Evolutionary conservation across 768 basidiomycete species (phyloP).

Genomic region (Lactarius pseudohatsudake): DNA sequence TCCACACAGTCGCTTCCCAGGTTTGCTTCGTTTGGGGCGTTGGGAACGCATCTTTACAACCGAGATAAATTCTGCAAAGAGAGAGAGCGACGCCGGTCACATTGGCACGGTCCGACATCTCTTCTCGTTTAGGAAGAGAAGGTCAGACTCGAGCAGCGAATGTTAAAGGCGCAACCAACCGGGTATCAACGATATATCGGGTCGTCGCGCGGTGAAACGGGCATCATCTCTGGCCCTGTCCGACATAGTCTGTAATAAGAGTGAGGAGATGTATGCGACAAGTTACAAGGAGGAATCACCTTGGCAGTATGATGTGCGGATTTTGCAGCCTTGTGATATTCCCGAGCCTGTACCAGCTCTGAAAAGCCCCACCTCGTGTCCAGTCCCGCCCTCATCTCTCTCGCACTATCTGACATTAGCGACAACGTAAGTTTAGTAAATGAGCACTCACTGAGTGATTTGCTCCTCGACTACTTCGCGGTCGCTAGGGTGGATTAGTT

Average conservation of each 20-base stretch:
- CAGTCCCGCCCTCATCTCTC: neutral
- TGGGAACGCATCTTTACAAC: conserved; percentile 20
- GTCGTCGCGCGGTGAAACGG: neutral
- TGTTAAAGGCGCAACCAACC: neutral
- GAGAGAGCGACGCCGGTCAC: neutral
- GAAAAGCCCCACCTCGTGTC: neutral
- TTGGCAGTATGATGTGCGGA: neutral
- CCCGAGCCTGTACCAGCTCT: neutral
- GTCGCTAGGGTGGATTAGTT: neutral
- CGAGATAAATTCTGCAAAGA: conserved; percentile 3
- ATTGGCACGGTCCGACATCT: neutral
- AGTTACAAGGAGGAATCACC: neutral
- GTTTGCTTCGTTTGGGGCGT: neutral
- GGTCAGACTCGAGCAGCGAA: neutral
- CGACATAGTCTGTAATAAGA: neutral
- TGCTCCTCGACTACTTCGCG: neutral
- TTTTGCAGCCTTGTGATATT: conserved; percentile 9
- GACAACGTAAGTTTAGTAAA: neutral
- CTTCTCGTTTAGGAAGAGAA: neutral
- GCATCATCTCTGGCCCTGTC: neutral
- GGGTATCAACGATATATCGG: neutral
- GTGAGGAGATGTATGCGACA: neutral
- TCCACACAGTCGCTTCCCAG: conserved; percentile 6
- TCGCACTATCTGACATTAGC: conserved; percentile 5
- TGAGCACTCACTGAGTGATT: neutral